Evolutionary conservation across 192 early-diverging fungal species (phyloP).

Genomic region (Linnemannia elongata): DNA sequence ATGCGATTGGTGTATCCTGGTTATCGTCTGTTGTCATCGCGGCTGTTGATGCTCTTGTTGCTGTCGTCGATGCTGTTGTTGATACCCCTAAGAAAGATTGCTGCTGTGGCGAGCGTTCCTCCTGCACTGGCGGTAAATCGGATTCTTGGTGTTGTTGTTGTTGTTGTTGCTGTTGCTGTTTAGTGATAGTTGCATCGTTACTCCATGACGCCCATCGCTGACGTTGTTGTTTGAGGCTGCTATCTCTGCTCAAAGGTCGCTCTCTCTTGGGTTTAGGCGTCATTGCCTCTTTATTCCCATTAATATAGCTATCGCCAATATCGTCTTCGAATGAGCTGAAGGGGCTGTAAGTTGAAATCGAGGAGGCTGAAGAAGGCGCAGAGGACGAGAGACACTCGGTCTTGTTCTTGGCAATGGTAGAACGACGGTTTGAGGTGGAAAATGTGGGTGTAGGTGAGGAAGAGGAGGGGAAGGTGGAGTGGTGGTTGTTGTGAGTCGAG

Average conservation of each 20-base stretch:
- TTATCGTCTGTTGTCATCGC: not conserved
- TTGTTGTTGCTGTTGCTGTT: not conserved
- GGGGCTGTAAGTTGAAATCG: not conserved
- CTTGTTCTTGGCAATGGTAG: no score
- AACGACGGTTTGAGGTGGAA: no score
- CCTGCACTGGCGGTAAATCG: slow-evolving; percentile 7
- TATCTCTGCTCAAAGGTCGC: not conserved
- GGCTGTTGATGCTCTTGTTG: not conserved
- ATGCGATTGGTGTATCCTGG: not conserved
- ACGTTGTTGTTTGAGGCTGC: not conserved
- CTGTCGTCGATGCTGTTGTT: not conserved
- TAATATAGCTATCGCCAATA: not conserved
- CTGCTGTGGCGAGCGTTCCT: slow-evolving; percentile 4
- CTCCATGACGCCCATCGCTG: not conserved
- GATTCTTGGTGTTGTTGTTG: not conserved
- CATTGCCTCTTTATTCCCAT: not conserved
- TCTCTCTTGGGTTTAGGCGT: not conserved
- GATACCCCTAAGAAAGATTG: not conserved
- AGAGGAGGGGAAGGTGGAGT: not conserved
- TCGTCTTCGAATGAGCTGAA: slow-evolving; percentile 1
- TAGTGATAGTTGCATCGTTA: not conserved
- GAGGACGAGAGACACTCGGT: slow-evolving; percentile 10
- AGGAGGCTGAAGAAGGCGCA: slow-evolving; percentile 12
- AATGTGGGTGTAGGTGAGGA: no score
- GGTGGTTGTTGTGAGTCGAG: not conserved